These are phyloP conservation scores for Leishmania major DNA, from an alignment of 208 protist genomes.

Conservation along the genomic window DNA sequence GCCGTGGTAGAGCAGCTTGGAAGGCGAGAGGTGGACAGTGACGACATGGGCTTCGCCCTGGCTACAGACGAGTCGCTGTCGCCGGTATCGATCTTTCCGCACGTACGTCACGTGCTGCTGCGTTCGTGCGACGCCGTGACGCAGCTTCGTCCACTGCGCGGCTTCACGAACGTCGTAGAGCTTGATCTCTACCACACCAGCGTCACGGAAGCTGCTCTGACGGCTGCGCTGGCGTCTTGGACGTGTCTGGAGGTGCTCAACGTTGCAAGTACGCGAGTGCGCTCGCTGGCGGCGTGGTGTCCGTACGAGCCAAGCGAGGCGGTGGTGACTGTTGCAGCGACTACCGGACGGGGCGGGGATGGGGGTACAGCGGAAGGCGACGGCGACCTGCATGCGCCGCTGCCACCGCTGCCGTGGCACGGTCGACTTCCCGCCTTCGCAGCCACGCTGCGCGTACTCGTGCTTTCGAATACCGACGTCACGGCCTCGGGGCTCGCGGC, in stretches of 20 bases:
- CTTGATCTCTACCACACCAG: slow-evolving; percentile 71
- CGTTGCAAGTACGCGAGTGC: slow-evolving; percentile 36
- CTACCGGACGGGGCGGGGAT: not conserved
- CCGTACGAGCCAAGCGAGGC: not conserved
- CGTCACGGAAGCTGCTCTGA: slow-evolving; percentile 33
- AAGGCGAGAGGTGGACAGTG: not conserved
- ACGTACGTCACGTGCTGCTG: slow-evolving; percentile 35
- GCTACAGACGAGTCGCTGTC: not conserved
- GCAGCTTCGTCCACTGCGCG: slow-evolving; percentile 31
- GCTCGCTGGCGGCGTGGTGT: slow-evolving; percentile 34
- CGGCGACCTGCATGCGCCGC: not conserved
- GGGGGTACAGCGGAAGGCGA: not conserved
- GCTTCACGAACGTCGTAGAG: slow-evolving; percentile 35
- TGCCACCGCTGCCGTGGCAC: not conserved
- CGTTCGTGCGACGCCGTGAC: slow-evolving; percentile 49
- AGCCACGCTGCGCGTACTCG: slow-evolving; percentile 34
- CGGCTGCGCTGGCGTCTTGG: slow-evolving; percentile 35
- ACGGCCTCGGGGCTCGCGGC: slow-evolving; percentile 34
- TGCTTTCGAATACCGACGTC: slow-evolving; percentile 50
- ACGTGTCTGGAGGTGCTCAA: slow-evolving; percentile 37
- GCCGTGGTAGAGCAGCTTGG: not conserved
- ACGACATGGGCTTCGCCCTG: not conserved
- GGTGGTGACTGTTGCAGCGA: slow-evolving; percentile 4
- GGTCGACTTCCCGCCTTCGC: slow-evolving; percentile 35
- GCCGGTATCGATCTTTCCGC: not conserved